phyloP scores from a whole-genome alignment of 2,329 filamentous ascomycete species.

The Furcasterigmium furcatum region DNA sequence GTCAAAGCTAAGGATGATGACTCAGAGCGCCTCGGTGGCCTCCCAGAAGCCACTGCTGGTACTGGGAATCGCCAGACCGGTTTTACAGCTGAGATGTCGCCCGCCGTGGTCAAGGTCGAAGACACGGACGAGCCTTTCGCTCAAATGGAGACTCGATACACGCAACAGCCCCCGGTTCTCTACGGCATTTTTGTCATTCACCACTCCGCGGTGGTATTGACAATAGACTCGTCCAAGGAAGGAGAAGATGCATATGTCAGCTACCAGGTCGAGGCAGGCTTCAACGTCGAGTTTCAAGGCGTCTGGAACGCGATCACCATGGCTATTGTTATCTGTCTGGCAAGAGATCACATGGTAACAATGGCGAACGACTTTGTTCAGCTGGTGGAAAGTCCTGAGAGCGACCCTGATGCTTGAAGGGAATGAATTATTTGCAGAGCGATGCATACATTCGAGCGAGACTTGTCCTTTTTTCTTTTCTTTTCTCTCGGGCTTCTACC shows the following conservation, averaged over 20 bases:
- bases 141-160: neutral
- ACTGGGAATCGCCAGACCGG: too few species aligned
- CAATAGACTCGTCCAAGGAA: constrained; percentile 31
- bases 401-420: constrained; percentile 33
- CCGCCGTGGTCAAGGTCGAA: neutral
- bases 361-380: constrained; percentile 31
- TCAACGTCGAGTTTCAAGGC: constrained; percentile 33
- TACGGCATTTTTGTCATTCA: constrained; percentile 40
- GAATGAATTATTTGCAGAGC: too few species aligned
- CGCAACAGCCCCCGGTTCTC: constrained; percentile 29
- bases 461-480: neutral
- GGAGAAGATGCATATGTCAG: constrained; percentile 31
- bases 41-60: too few species aligned
- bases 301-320: constrained; percentile 42
- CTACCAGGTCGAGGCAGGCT: constrained; percentile 38
- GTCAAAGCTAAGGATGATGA: neutral
- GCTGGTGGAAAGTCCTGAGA: constrained; percentile 21
- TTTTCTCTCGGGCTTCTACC: neutral
- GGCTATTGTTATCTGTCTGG: constrained; percentile 34
- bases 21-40: neutral
- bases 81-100: too few species aligned
- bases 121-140: constrained; percentile 1
- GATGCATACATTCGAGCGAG: neutral
- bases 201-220: constrained; percentile 33
- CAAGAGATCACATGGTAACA: constrained; percentile 33